A percentile compares a stretch with the other conserved stretches of the same genome.
phyloP scores from a whole-genome alignment of 495 filamentous ascomycete species.

The Mycothermus thermophilus region DNA sequence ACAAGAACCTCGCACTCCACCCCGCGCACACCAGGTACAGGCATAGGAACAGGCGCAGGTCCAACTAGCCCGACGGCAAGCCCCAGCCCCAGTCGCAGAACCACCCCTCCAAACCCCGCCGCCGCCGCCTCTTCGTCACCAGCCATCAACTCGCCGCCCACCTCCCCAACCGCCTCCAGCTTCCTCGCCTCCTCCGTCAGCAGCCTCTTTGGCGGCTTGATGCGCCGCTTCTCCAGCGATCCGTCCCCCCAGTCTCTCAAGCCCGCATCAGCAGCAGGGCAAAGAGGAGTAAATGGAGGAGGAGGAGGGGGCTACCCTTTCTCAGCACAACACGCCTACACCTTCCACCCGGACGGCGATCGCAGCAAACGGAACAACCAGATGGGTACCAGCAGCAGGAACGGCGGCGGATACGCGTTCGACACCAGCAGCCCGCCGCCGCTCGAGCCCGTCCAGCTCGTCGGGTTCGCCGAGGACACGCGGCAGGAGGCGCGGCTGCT shows the following conservation, averaged over 20 bases:
- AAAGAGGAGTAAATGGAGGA: too few relatives aligned
- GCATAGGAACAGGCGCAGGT: too few relatives aligned
- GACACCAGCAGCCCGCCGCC: slow-evolving; percentile 27
- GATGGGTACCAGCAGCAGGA: slow-evolving; percentile 1
- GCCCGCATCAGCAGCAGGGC: too few relatives aligned
- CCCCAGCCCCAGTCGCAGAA: too few relatives aligned
- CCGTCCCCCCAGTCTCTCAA: slow-evolving; percentile 3
- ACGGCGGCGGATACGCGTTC: slow-evolving; percentile 30
- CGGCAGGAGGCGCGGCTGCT: slow-evolving; percentile 37
- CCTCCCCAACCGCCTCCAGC: slow-evolving; percentile 12
- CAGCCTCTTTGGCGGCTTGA: slow-evolving; percentile 21
- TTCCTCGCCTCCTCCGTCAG: slow-evolving; percentile 16
- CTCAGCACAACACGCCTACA: slow-evolving; percentile 10
- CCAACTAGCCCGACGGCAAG: too few relatives aligned
- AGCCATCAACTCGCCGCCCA: slow-evolving; percentile 21
- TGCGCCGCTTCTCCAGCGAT: slow-evolving; percentile 25
- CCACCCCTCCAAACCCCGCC: too few relatives aligned
- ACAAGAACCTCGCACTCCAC: too few relatives aligned
- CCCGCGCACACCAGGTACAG: too few relatives aligned
- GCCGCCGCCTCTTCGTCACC: slow-evolving; percentile 17
- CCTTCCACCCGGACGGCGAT: slow-evolving; percentile 14
- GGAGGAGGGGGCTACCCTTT: too few relatives aligned
- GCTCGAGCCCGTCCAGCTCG: slow-evolving; percentile 30
- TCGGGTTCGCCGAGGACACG: slow-evolving; percentile 29
- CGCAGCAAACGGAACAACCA: not conserved